phyloP scores from a whole-genome alignment of 768 basidiomycete genomes.

The Boletus sensibilis region DNA sequence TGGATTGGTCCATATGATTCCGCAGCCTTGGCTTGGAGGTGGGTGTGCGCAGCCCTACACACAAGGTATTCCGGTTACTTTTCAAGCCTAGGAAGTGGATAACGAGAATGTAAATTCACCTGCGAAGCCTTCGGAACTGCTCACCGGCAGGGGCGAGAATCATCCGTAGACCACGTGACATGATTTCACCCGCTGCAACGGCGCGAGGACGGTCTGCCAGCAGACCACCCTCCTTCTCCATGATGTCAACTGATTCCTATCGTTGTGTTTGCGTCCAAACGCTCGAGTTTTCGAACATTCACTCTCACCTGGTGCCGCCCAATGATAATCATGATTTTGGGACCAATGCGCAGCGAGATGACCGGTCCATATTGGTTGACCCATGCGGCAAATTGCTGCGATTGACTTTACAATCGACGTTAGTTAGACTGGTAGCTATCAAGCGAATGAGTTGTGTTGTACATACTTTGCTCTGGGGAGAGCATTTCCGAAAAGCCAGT shows the following conservation, averaged over 20 bases:
- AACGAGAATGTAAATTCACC: slow-evolving; percentile 31
- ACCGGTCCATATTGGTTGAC: slow-evolving; percentile 60
- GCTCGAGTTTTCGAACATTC: neutral
- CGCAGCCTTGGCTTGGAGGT: slow-evolving; percentile 54
- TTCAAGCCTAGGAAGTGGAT: neutral
- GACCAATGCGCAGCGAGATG: slow-evolving; percentile 54
- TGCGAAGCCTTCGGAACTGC: slow-evolving; percentile 59
- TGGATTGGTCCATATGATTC: slow-evolving; percentile 50
- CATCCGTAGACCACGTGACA: slow-evolving; percentile 58
- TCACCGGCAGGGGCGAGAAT: slow-evolving; percentile 57
- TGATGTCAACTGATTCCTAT: slow-evolving; percentile 60
- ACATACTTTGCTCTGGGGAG: slow-evolving; percentile 30
- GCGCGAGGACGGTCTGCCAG: slow-evolving; percentile 54
- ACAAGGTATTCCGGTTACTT: neutral
- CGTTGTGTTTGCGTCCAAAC: neutral
- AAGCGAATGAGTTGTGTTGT: neutral
- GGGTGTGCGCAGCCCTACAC: slow-evolving; percentile 53
- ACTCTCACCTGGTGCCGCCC: slow-evolving; percentile 37
- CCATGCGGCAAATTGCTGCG: slow-evolving; percentile 55
- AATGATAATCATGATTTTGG: slow-evolving; percentile 32
- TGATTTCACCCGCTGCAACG: slow-evolving; percentile 58
- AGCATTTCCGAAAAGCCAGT: slow-evolving; percentile 35
- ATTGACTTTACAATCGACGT: slow-evolving; percentile 17
- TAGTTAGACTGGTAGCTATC: neutral
- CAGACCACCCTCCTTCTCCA: slow-evolving; percentile 63